Base-by-base conservation (phyloP, 1,139 yeast genomes). In the Nakaseomyces kungkrabaensis region DNA sequence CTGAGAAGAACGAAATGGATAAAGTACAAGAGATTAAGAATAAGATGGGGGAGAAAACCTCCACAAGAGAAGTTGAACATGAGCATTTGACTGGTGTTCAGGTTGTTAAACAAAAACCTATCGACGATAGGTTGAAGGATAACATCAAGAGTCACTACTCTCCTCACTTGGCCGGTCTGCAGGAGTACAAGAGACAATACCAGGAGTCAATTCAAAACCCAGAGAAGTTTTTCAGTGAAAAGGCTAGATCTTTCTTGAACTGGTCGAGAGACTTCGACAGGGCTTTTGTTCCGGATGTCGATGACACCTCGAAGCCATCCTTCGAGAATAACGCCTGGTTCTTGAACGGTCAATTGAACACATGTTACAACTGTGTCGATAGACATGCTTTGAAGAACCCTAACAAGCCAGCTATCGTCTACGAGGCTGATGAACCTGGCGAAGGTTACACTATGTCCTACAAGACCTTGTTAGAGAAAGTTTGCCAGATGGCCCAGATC, bases 351-450 rank as follows among this genome's bases (percentile, higher is more conserved):
- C 78, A 82, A 65, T 70, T 85, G 64, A 85, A 85, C 62, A 92
- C 94, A 22, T 77, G 80, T 53, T 85, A 81, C 70, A 85, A 85
- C 62, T 79, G 84, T 59, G 86, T 85, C 50, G 95, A 85, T 66
- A 77, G 92, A 63, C 86, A 87, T 77, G 95, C 94, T 4, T 66
- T 80, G 52, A 72, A 74, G 59, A 76, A 78, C 59, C 94, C 94
- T 26, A 66, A 81, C 62, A 83, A 83, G 65, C 76, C 81, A 3
- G 94, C 94, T n/a, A 78, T 85, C 54, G 74, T 84, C 54, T 85
- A 82, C 65, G 95, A 85, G 69, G 87, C 85, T 46, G 95, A 85
- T 65, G 92, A 84, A 66, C 81, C 81, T 40, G 75, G 77, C 54
- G 73, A 79, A 56, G 87, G 88, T 9, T 70, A 78, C 61, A 73